Percentiles rank a stretch among this genome's conserved stretches.
phyloP scores from a whole-genome alignment of 2,329 filamentous ascomycete species.

The Xylariaceae sp. region DNA sequence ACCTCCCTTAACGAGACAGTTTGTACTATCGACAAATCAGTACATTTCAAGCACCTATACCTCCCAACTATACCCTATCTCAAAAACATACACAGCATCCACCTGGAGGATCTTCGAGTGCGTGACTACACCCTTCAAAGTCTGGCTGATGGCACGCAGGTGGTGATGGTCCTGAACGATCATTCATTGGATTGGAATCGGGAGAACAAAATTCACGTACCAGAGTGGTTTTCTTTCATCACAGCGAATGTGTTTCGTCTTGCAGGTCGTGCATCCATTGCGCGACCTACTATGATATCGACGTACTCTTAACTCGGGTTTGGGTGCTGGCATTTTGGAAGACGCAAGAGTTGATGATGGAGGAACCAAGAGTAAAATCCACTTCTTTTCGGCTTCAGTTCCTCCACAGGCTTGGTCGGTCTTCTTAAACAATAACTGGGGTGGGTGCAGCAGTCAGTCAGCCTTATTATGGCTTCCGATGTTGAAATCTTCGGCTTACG shows the following conservation, averaged over 20 bases:
- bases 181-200: slow-evolving; percentile 2
- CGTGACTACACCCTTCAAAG: too few relatives aligned
- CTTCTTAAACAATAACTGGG: slow-evolving; percentile 12
- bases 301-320: slow-evolving; percentile 20
- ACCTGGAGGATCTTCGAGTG: too few relatives aligned
- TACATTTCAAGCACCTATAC: background rate
- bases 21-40: slow-evolving; percentile 19
- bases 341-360: too few relatives aligned
- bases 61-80: too few relatives aligned
- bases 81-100: too few relatives aligned
- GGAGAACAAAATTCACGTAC: slow-evolving; percentile 18
- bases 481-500: background rate
- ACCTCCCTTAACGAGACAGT: slow-evolving; percentile 24
- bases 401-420: slow-evolving; percentile 10
- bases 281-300: slow-evolving; percentile 25
- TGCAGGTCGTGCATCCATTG: slow-evolving; percentile 24
- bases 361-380: slow-evolving; percentile 2
- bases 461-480: background rate
- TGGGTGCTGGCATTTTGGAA: slow-evolving; percentile 21
- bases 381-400: slow-evolving; percentile 9
- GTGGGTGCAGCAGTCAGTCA: slow-evolving; percentile 14
- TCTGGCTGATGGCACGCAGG: too few relatives aligned
- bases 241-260: slow-evolving; percentile 25
- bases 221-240: slow-evolving; percentile 26
- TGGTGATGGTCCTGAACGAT: too few relatives aligned